These are phyloP conservation scores for Skeletonema marinoi DNA, from an alignment of 108 stramenopile genomes.

Conservation along the genomic window DNA sequence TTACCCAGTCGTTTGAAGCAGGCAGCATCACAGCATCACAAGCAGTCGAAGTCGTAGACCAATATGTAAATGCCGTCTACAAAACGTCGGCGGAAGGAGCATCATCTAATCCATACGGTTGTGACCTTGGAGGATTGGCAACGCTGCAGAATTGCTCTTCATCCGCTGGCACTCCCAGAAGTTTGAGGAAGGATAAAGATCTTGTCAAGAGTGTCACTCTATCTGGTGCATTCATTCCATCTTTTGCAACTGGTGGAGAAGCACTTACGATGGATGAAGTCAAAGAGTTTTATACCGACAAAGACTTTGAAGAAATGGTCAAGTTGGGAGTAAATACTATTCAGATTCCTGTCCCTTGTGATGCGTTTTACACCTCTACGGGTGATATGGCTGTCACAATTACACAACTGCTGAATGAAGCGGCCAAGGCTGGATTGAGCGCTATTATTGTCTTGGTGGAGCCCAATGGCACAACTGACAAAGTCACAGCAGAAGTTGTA, in stretches of 20 bases:
- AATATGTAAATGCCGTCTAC: constrained; percentile 58
- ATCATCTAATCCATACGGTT: constrained; percentile 52
- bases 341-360: constrained; percentile 61
- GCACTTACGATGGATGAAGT: constrained; percentile 48
- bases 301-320: constrained; percentile 70
- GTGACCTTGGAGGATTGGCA: constrained; percentile 70
- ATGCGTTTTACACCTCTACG: constrained; percentile 29
- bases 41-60: constrained; percentile 57
- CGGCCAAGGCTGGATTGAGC: constrained; percentile 38
- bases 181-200: constrained; percentile 13
- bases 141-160: constrained; percentile 37
- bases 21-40: constrained; percentile 62
- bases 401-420: constrained; percentile 16
- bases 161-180: neutral
- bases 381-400: constrained; percentile 17
- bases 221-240: constrained; percentile 65
- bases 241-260: constrained; percentile 56
- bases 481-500: constrained; percentile 4
- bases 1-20: constrained; percentile 30
- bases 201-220: constrained; percentile 69
- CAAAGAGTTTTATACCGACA: constrained; percentile 41
- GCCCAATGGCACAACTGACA: neutral
- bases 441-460: constrained; percentile 51
- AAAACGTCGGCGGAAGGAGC: constrained; percentile 27
- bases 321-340: constrained; percentile 70